phyloP scores from a whole-genome alignment of 106 monocot genomes.

The Chionographis japonica region DNA sequence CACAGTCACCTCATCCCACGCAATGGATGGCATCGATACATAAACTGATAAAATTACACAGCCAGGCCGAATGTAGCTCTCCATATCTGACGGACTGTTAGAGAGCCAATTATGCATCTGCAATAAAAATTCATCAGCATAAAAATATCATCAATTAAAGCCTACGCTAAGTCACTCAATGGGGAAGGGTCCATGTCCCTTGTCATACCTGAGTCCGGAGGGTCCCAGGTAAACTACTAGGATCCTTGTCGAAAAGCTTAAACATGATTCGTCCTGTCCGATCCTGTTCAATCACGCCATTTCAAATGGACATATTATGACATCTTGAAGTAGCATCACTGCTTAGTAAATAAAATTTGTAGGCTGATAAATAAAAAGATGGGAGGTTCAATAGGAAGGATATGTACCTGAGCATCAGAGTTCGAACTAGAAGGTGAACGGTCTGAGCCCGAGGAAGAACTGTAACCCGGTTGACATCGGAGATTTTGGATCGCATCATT shows the following conservation, averaged over 20 bases:
- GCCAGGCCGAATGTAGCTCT: constrained; percentile 96
- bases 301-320: no score
- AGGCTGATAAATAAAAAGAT: background rate
- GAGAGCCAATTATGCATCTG: constrained; percentile 94
- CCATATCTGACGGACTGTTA: constrained; percentile 87
- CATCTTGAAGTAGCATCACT: no score
- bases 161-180: background rate
- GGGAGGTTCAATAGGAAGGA: background rate
- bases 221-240: constrained; percentile 67
- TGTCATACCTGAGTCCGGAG: constrained; percentile 55
- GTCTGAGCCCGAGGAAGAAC: constrained; percentile 81
- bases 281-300: constrained; percentile 36
- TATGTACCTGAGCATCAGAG: constrained; percentile 70
- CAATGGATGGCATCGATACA: constrained; percentile 61
- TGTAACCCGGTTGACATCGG: constrained; percentile 21
- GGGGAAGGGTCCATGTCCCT: background rate
- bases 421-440: constrained; percentile 87
- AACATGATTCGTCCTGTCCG: constrained; percentile 85
- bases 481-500: constrained; percentile 15
- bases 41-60: constrained; percentile 90
- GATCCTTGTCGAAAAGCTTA: constrained; percentile 94
- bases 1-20: constrained; percentile 71
- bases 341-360: no score
- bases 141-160: background rate
- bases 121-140: constrained; percentile 1